Evolutionary conservation across 2,329 filamentous ascomycete genomes (phyloP), one percentile per base, ranked within the genome.

Genomic region (Trichoderma sp.): DNA sequence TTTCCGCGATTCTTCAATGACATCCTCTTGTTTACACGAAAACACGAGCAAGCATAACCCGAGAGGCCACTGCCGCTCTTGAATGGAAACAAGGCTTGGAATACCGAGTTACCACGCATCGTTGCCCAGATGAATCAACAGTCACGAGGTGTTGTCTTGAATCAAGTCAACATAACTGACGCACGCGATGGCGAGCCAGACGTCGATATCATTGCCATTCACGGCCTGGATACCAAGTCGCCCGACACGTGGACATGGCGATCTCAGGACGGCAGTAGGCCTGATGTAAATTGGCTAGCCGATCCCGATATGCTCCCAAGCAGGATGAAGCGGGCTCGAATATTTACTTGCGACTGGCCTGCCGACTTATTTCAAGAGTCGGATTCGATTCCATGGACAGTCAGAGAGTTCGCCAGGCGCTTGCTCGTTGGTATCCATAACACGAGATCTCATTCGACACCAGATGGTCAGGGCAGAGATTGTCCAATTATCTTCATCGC

Each of bases 131-230:
- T 62, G 59, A 2, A 9, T 31, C 6, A 62, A 29, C 27, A 31
- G 6, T 3, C 29, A 11, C 56, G 56, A 18, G 14, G 56, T 27
- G 56, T 60, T n/a, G 14, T 8, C 2, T 8, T 60, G 1, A 27
- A n/a, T 29, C 56, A 62, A n/a, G 56, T 62, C 56, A 62, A 62
- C 56, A n/a, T 16, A 16, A 18, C 2, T 29, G 24, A 31, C 6
- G 1, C 16, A 6, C 8, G 3, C 16, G 27, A 62, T 31, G 56
- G 27, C 7, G 7, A n/a, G 3, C 56, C 66, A 24, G 77, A 80
- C 7, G 66, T 78, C 27, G 80, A 82, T 14, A 79, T 85, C 65
- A 82, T 84, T 33, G 77, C 85, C 21, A 82, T 86, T 50, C 85
- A 81, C 77, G 79, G 81, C 76, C 77, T 83, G 41, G 79, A 83